These are phyloP conservation scores for Diutina scorzettiae DNA, from an alignment of 1,139 yeast genomes.

Conservation along the genomic window DNA sequence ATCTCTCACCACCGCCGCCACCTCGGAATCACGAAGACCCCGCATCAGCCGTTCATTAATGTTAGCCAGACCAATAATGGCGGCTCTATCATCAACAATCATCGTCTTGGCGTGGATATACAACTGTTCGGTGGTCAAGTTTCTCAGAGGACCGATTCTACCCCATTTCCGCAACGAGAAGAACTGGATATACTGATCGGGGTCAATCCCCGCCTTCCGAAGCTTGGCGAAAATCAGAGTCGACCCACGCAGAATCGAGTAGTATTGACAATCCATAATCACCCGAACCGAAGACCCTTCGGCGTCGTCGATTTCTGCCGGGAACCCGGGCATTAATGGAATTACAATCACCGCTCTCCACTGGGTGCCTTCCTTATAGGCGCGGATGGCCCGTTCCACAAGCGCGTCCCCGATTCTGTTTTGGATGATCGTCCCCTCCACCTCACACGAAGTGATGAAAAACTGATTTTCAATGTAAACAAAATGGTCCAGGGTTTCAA, in stretches of 20 bases:
- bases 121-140: slow-evolving; percentile 77
- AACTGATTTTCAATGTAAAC: slow-evolving; percentile 93
- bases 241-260: slow-evolving; percentile 85
- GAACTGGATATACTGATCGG: slow-evolving; percentile 85
- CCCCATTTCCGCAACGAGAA: slow-evolving; percentile 95
- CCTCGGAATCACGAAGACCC: slow-evolving; percentile 88
- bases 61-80: slow-evolving; percentile 93
- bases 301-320: slow-evolving; percentile 83
- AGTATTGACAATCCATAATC: slow-evolving; percentile 93
- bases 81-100: slow-evolving; percentile 89
- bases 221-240: slow-evolving; percentile 83
- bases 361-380: slow-evolving; percentile 58
- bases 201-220: slow-evolving; percentile 68
- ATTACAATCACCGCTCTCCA: slow-evolving; percentile 91
- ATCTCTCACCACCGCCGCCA: slow-evolving; percentile 82
- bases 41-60: slow-evolving; percentile 93
- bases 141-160: slow-evolving; percentile 64
- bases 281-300: slow-evolving; percentile 92
- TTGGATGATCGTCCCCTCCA: slow-evolving; percentile 77
- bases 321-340: slow-evolving; percentile 97
- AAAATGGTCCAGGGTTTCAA: slow-evolving; percentile 86
- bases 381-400: slow-evolving; percentile 85
- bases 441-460: slow-evolving; percentile 76
- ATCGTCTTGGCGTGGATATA: slow-evolving; percentile 89
- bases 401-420: slow-evolving; percentile 93